Conservation (phyloP, 129 eudicot genomes). For the Silybum marianum region DNA sequence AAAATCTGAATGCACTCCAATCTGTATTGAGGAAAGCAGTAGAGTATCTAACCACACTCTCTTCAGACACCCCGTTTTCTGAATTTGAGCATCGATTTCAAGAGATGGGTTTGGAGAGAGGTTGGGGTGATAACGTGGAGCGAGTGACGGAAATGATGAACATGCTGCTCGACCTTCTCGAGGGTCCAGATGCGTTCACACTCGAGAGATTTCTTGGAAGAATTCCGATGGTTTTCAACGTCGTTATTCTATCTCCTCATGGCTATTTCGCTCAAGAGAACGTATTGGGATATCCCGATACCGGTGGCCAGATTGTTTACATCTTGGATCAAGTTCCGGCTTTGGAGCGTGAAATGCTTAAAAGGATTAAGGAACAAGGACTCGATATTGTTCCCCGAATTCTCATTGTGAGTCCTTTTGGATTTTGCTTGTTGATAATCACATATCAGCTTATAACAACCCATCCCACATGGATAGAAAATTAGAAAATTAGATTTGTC, state of each 20-base stretch:
- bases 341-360: conserved; percentile 88
- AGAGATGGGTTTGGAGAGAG: conserved; percentile 93
- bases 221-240: conserved; percentile 95
- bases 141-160: conserved; percentile 77
- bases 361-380: conserved; percentile 92
- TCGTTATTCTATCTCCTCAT: conserved; percentile 98
- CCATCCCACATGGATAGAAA: neutral
- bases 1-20: conserved; percentile 66
- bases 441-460: neutral
- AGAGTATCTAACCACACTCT: conserved; percentile 70
- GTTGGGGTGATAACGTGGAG: conserved; percentile 90
- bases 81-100: conserved; percentile 77
- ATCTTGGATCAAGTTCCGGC: conserved; percentile 99
- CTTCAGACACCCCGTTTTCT: conserved; percentile 58
- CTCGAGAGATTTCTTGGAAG: conserved; percentile 89
- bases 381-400: conserved; percentile 90
- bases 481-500: neutral
- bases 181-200: conserved; percentile 90
- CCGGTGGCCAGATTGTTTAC: conserved; percentile 99
- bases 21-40: conserved; percentile 73
- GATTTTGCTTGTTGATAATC: neutral
- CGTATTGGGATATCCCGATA: conserved; percentile 94
- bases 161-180: conserved; percentile 85
- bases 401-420: conserved; percentile 61
- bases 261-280: conserved; percentile 99